Evolutionary conservation across 345 rosid species (phyloP).

Genomic region (Salix dunnii): DNA sequence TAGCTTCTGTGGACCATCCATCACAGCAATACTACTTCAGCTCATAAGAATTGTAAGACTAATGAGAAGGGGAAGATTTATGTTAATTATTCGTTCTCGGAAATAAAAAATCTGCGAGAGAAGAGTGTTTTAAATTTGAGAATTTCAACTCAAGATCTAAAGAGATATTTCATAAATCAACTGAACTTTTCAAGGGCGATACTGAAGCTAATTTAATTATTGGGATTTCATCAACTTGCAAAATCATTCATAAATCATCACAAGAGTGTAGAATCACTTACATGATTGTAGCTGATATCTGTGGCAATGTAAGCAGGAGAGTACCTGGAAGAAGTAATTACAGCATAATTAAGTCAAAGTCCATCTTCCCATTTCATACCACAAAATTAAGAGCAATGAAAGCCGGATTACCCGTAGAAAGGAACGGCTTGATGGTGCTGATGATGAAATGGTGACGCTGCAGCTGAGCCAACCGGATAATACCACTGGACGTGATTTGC

Average conservation of each 20-base stretch:
- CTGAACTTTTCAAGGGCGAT: not conserved
- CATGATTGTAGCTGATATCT: conserved; percentile 64
- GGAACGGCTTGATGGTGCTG: conserved; percentile 59
- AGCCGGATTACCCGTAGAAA: conserved; percentile 55
- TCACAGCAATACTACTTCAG: not conserved
- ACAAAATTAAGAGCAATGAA: not conserved
- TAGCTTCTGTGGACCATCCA: conserved; percentile 46
- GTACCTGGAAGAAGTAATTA: conserved; percentile 42
- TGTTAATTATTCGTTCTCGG: not conserved
- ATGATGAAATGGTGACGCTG: conserved; percentile 49
- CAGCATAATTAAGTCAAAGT: not conserved
- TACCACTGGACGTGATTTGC: conserved; percentile 80
- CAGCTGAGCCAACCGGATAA: conserved; percentile 52
- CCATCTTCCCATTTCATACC: not conserved
- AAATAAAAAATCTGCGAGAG: no score
- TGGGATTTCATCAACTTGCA: not conserved
- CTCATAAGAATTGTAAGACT: not conserved
- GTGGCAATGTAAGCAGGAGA: conserved; percentile 64
- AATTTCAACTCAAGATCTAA: not conserved
- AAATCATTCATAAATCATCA: not conserved
- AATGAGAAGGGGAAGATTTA: not conserved
- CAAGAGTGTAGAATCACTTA: conserved; percentile 25
- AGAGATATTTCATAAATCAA: not conserved
- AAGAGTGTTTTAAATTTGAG: not conserved
- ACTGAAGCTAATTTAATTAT: not conserved